Conservation (phyloP, 2,329 filamentous ascomycete genomes). For the Colletotrichum salicis region DNA sequence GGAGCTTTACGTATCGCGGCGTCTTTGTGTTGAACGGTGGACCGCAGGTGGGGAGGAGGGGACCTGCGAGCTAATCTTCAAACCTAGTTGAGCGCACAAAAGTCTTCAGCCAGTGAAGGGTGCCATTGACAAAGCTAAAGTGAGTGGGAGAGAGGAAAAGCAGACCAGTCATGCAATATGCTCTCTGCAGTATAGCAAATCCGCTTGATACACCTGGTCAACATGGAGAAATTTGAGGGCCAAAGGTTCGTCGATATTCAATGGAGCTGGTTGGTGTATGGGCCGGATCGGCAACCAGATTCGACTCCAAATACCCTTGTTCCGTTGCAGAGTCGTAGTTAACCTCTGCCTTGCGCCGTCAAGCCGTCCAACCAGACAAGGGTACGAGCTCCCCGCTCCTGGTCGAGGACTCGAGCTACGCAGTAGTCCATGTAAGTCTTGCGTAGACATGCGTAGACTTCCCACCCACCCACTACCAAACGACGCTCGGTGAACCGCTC, state of each 20-base stretch:
- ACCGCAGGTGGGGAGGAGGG: background rate
- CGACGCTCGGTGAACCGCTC: constrained; percentile 3
- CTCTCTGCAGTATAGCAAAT: background rate
- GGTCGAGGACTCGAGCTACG: background rate
- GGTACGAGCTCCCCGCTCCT: background rate
- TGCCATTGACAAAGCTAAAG: background rate
- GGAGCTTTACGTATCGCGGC: background rate
- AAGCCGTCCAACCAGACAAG: background rate
- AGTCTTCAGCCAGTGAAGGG: background rate
- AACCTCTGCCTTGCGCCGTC: background rate
- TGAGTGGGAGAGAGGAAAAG: background rate
- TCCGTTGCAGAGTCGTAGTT: constrained; percentile 12
- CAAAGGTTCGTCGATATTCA: background rate
- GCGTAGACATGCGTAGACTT: background rate
- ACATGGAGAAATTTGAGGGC: constrained; percentile 7
- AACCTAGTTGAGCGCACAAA: background rate
- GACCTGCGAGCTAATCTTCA: background rate
- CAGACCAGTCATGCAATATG: background rate
- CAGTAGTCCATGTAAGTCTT: background rate
- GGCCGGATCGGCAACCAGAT: constrained; percentile 9
- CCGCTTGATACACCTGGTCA: background rate
- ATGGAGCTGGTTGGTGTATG: constrained; percentile 5
- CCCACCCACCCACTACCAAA: constrained; percentile 1
- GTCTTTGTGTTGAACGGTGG: background rate
- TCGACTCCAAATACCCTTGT: constrained; percentile 16